phyloP scores from a whole-genome alignment of 192 early-diverging fungal genomes.

The Coemansia sp. region DNA sequence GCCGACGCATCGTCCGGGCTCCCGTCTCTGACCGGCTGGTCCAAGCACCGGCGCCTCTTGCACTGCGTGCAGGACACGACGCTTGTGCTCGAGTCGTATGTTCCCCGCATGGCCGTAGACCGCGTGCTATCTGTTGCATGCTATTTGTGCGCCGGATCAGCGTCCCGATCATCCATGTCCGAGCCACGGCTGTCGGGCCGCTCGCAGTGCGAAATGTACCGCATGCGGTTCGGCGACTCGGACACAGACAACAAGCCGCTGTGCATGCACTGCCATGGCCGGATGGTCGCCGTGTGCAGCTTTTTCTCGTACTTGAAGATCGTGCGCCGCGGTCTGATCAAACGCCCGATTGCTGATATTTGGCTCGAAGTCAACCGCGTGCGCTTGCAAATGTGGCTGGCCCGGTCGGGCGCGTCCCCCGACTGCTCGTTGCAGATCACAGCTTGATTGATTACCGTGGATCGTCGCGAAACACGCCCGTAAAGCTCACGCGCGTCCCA shows the following conservation, averaged over 20 bases:
- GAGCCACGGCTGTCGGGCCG: slow-evolving; percentile 12
- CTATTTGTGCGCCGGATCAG: slow-evolving; percentile 45
- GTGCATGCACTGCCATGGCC: slow-evolving; percentile 37
- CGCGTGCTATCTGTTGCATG: slow-evolving; percentile 44
- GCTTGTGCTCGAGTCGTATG: slow-evolving; percentile 41
- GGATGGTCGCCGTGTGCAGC: slow-evolving; percentile 53
- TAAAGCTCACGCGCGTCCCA: slow-evolving; percentile 60
- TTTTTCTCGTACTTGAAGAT: slow-evolving; percentile 50
- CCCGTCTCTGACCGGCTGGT: slow-evolving; percentile 41
- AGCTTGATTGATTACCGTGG: background rate
- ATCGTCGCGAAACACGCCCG: background rate
- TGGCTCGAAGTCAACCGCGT: slow-evolving; percentile 53
- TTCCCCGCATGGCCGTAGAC: slow-evolving; percentile 22
- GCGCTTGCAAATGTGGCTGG: slow-evolving; percentile 52
- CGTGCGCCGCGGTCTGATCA: slow-evolving; percentile 47
- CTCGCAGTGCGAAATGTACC: slow-evolving; percentile 25
- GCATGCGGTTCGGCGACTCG: slow-evolving; percentile 48
- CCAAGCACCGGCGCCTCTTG: slow-evolving; percentile 38
- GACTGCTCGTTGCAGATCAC: slow-evolving; percentile 32
- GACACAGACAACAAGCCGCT: slow-evolving; percentile 49
- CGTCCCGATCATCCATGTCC: slow-evolving; percentile 10
- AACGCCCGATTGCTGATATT: slow-evolving; percentile 48
- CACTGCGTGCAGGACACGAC: slow-evolving; percentile 44
- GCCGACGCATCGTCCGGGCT: slow-evolving; percentile 16
- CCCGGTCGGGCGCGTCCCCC: slow-evolving; percentile 40